Evolutionary conservation across 2,329 filamentous ascomycete genomes (phyloP).

Genomic region (Epichloe brachyelytri): DNA sequence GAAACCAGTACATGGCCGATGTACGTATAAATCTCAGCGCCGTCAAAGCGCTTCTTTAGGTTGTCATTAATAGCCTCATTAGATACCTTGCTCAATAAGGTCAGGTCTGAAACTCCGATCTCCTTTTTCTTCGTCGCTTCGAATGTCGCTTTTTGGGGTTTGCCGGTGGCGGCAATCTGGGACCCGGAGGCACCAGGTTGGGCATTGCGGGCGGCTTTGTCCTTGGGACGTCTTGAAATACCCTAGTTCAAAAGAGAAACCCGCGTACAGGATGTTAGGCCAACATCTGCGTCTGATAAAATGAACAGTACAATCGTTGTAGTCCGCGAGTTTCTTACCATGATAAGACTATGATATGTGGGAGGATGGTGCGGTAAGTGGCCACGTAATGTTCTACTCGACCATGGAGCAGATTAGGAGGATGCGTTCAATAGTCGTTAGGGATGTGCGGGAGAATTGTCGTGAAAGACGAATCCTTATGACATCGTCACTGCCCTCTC

Average conservation of each 20-base stretch:
- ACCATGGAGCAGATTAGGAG: constrained; percentile 11
- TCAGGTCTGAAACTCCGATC: constrained; percentile 95
- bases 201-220: constrained; percentile 24
- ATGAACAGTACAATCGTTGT: constrained; percentile 5
- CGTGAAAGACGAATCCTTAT: background rate
- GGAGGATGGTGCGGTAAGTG: constrained; percentile 4
- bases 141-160: constrained; percentile 91
- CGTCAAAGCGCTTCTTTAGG: constrained; percentile 94
- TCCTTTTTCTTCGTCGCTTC: constrained; percentile 98
- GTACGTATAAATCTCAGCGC: constrained; percentile 97
- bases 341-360: constrained; percentile 12
- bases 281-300: background rate
- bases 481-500: background rate
- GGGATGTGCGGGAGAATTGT: background rate
- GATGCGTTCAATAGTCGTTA: background rate
- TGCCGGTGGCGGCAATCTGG: constrained; percentile 30
- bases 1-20: constrained; percentile 99
- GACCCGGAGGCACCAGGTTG: constrained; percentile 26
- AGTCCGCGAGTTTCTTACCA: constrained; percentile 17
- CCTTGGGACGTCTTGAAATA: constrained; percentile 29
- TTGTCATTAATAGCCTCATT: constrained; percentile 99
- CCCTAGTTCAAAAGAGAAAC: constrained; percentile 14
- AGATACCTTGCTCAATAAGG: constrained; percentile 93
- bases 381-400: constrained; percentile 9
- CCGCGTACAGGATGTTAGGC: background rate